Evolutionary conservation across 169 alveolate species (phyloP).

Genomic region (Cyclospora cayetanensis): DNA sequence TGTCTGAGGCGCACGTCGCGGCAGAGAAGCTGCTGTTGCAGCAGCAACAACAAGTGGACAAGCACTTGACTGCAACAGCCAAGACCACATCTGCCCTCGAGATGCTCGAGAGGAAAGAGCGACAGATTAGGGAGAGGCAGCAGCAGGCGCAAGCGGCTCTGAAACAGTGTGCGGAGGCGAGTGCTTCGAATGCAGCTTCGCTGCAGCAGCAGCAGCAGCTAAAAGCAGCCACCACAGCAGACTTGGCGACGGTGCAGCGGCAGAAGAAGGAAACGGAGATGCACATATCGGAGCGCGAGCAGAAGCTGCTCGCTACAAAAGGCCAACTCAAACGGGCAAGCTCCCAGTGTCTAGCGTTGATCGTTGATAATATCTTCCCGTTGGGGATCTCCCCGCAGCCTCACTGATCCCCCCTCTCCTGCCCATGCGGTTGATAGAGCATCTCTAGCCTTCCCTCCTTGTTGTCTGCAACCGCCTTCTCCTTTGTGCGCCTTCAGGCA

Average conservation of each 20-base stretch:
- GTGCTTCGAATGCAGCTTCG: not conserved
- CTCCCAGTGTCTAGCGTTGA: not conserved
- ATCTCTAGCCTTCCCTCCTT: not conserved
- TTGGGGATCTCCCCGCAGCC: not conserved
- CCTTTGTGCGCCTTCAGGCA: not conserved
- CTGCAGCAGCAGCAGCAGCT: slow-evolving; percentile 43
- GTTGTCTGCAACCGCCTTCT: not conserved
- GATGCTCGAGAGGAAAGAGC: not conserved
- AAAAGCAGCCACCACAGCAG: not conserved
- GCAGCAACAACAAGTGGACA: slow-evolving; percentile 1
- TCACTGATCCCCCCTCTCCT: not conserved
- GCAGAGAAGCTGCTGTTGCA: slow-evolving; percentile 15
- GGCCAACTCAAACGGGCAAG: not conserved
- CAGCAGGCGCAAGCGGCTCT: not conserved
- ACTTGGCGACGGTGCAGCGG: not conserved
- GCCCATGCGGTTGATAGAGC: too few species aligned
- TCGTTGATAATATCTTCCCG: not conserved
- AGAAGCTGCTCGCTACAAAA: not conserved
- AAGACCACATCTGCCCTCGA: not conserved
- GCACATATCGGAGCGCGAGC: not conserved
- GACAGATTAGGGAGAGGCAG: not conserved
- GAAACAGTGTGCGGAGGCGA: not conserved
- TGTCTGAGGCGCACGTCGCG: not conserved
- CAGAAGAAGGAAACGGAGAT: not conserved
- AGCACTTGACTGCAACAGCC: not conserved